phyloP scores from a whole-genome alignment of 352 stramenopile genomes.

The Pythium scleroteichum region DNA sequence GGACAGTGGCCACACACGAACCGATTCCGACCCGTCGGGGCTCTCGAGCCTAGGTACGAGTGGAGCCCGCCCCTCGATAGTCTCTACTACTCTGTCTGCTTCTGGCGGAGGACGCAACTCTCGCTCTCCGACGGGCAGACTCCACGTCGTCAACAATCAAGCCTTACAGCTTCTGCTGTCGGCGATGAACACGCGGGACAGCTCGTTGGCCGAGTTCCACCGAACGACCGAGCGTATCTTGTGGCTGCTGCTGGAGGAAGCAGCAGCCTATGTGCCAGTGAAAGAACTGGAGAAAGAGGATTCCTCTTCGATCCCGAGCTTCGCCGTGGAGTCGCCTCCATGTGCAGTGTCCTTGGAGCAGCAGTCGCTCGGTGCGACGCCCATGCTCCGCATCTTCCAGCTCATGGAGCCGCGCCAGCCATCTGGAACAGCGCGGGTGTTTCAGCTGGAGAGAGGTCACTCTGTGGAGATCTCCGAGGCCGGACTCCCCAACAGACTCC shows the following conservation, averaged over 20 bases:
- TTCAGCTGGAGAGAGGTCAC: not conserved
- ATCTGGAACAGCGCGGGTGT: not conserved
- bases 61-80: no score
- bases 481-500: constrained; percentile 33
- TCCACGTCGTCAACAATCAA: constrained; percentile 9
- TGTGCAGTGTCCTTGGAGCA: constrained; percentile 26
- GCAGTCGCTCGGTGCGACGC: not conserved
- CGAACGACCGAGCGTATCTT: constrained; percentile 43
- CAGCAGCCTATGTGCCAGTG: constrained; percentile 10
- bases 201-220: constrained; percentile 29
- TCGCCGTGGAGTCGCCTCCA: constrained; percentile 5
- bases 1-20: no score
- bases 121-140: not conserved
- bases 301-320: not conserved
- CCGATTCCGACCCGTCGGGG: no score
- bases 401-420: constrained; percentile 20
- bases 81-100: no score
- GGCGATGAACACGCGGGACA: not conserved
- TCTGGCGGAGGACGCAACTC: not conserved
- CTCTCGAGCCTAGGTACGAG: no score
- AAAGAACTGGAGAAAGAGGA: not conserved
- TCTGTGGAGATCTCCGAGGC: not conserved
- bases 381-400: constrained; percentile 26
- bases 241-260: constrained; percentile 48
- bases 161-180: constrained; percentile 8